phyloP scores from a whole-genome alignment of 139 green algal genomes.

The Chlorella sp. region DNA sequence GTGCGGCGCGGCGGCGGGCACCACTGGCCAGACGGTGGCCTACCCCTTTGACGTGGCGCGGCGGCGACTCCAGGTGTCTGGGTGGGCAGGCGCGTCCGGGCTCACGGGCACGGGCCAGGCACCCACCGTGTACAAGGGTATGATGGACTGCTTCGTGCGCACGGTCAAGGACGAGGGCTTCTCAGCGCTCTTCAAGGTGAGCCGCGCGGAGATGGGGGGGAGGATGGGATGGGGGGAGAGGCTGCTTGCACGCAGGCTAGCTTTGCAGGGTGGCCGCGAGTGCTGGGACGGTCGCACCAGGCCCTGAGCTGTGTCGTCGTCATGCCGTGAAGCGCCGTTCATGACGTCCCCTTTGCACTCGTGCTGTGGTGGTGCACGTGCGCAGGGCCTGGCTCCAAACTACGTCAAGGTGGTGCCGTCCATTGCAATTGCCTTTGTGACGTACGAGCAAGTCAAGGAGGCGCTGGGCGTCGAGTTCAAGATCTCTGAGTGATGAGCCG shows the following conservation, averaged over 20 bases:
- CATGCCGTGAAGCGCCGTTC: no score
- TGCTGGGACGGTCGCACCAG: no score
- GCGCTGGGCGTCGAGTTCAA: constrained; percentile 75
- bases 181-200: constrained; percentile 79
- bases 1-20: constrained; percentile 89
- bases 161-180: constrained; percentile 89
- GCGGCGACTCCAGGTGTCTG: constrained; percentile 77
- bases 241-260: no score
- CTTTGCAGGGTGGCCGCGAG: no score
- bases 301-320: no score
- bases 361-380: no score
- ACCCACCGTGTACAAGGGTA: constrained; percentile 89
- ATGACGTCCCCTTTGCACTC: no score
- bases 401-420: constrained; percentile 97
- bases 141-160: constrained; percentile 92
- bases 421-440: constrained; percentile 98
- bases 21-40: constrained; percentile 91
- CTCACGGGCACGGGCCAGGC: constrained; percentile 52
- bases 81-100: constrained; percentile 63
- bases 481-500: constrained; percentile 55
- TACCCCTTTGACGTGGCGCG: constrained; percentile 97
- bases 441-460: constrained; percentile 92
- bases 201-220: no score
- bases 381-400: constrained; percentile 89
- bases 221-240: no score